These are phyloP conservation scores for Aulographum hederae DNA, from an alignment of 2,329 filamentous ascomycete genomes.

Conservation along the genomic window DNA sequence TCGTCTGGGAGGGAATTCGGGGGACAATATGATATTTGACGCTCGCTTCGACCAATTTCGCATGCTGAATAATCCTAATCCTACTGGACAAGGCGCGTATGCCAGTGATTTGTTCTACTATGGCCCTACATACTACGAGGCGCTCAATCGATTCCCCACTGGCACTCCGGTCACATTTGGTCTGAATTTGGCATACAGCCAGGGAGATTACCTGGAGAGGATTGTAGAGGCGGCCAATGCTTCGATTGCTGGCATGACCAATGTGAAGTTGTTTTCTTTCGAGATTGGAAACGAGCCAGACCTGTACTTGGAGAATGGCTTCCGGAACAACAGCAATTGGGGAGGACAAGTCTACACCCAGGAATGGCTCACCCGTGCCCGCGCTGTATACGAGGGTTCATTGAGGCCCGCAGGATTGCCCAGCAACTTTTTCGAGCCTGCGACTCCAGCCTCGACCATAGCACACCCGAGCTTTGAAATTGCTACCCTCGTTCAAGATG, in stretches of 20 bases:
- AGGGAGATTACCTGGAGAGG: slow-evolving; percentile 23
- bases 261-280: slow-evolving; percentile 21
- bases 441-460: slow-evolving; percentile 30
- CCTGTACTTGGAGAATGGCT: slow-evolving; percentile 23
- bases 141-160: slow-evolving; percentile 29
- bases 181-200: slow-evolving; percentile 29
- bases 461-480: slow-evolving; percentile 32
- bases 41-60: slow-evolving; percentile 16
- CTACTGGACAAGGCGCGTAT: slow-evolving; percentile 20
- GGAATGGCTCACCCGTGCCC: slow-evolving; percentile 27
- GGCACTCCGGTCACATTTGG: slow-evolving; percentile 32
- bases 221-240: slow-evolving; percentile 24
- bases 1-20: slow-evolving; percentile 32
- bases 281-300: slow-evolving; percentile 27
- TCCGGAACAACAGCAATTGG: slow-evolving; percentile 24
- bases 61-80: slow-evolving; percentile 20
- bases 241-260: slow-evolving; percentile 17
- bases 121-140: slow-evolving; percentile 28
- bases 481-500: slow-evolving; percentile 19
- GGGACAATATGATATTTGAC: slow-evolving; percentile 30
- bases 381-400: slow-evolving; percentile 25
- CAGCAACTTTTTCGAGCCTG: slow-evolving; percentile 29
- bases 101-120: slow-evolving; percentile 20
- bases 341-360: slow-evolving; percentile 23
- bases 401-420: slow-evolving; percentile 21